Evolutionary conservation across 768 basidiomycete genomes (phyloP).

Genomic region (Pleurotus tuber-regium): DNA sequence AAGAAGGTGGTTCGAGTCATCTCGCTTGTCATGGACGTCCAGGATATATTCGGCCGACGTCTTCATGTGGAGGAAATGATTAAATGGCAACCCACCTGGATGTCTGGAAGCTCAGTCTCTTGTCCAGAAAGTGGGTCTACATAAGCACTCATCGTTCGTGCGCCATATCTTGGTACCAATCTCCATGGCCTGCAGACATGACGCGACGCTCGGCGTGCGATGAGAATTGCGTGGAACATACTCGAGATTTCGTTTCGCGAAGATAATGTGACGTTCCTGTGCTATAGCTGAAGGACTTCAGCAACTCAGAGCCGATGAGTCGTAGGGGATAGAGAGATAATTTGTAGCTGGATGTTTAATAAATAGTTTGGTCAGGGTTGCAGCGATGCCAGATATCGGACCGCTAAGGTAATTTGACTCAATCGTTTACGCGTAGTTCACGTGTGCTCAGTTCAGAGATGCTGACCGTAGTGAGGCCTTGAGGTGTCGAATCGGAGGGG

Average conservation of each 20-base stretch:
- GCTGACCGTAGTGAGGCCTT: no score
- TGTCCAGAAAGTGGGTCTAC: slow-evolving; percentile 7
- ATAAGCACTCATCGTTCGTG: slow-evolving; percentile 6
- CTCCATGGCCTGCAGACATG: neutral
- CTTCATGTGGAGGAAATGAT: neutral
- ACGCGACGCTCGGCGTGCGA: neutral
- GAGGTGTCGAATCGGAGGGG: no score
- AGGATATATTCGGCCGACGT: neutral
- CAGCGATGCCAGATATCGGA: no score
- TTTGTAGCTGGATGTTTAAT: no score
- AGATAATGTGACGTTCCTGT: neutral
- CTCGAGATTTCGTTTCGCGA: neutral
- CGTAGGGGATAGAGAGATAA: no score
- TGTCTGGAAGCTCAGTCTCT: neutral
- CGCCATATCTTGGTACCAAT: neutral
- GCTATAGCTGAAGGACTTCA: neutral
- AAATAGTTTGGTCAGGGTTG: no score
- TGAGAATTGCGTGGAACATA: neutral
- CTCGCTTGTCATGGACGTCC: neutral
- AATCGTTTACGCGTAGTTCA: no score
- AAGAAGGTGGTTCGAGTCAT: neutral
- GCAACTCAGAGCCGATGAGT: no score
- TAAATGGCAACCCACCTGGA: neutral
- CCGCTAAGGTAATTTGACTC: no score
- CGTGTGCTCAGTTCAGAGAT: no score